Conservation (phyloP, 768 basidiomycete species). For the Mycena vulgaris region DNA sequence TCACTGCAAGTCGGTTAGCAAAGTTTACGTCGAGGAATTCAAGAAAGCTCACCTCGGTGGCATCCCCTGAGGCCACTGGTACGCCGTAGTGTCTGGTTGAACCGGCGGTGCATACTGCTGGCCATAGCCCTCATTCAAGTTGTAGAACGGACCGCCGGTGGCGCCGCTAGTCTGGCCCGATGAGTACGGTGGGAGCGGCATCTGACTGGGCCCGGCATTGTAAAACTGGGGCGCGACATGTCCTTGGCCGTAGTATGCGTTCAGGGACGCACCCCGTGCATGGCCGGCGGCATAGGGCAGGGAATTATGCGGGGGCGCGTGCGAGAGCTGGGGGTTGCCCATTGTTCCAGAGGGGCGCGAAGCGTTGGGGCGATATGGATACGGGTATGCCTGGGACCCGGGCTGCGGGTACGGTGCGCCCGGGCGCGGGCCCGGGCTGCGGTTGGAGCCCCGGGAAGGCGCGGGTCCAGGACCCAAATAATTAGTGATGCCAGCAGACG, state of each 20-base stretch:
- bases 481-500: slow-evolving; percentile 5
- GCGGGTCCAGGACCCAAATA: neutral
- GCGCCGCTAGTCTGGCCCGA: too few species aligned
- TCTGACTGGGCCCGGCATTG: too few species aligned
- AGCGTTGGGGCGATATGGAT: neutral
- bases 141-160: too few species aligned
- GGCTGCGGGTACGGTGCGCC: neutral
- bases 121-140: neutral
- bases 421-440: neutral
- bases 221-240: too few species aligned
- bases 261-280: neutral
- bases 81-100: too few species aligned
- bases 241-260: too few species aligned
- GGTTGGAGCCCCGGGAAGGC: neutral
- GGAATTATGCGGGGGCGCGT: neutral
- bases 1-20: neutral
- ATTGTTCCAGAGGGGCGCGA: neutral
- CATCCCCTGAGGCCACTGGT: neutral
- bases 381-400: neutral
- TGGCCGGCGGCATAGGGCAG: neutral
- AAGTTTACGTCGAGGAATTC: neutral
- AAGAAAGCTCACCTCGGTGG: neutral
- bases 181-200: too few species aligned
- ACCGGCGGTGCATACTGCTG: neutral
- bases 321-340: neutral